These are phyloP conservation scores for Elaeis oleifera DNA, from an alignment of 202 grass and related monocot species.

Conservation along the genomic window DNA sequence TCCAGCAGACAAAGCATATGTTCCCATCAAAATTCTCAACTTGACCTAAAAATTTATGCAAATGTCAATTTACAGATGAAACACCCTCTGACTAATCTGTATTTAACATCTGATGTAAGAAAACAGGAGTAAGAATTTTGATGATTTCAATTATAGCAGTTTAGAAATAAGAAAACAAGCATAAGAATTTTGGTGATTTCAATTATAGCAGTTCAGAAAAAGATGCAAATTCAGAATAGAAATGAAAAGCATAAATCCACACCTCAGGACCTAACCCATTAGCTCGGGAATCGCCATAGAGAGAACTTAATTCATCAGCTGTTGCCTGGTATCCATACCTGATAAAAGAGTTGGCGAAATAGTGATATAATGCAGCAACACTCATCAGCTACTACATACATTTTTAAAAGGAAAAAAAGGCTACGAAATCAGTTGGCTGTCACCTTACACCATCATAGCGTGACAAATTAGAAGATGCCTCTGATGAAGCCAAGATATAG, in stretches of 20 bases:
- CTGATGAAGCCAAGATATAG: constrained; percentile 71
- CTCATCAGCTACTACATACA: no score
- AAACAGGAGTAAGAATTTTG: no score
- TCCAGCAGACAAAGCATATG: constrained; percentile 75
- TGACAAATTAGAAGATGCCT: constrained; percentile 96
- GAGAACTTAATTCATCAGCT: constrained; percentile 57
- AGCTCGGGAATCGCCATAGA: constrained; percentile 74
- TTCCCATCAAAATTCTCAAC: constrained; percentile 99
- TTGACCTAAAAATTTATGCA: constrained; percentile 50
- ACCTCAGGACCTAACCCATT: constrained; percentile 85
- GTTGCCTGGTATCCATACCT: constrained; percentile 67
- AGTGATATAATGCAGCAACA: not conserved
- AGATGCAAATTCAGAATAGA: not conserved
- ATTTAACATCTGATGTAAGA: no score
- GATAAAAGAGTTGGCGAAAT: constrained; percentile 21
- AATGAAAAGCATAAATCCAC: constrained; percentile 3
- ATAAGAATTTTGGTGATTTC: no score
- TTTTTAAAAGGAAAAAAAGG: not conserved
- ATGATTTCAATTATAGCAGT: no score
- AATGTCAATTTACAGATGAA: constrained; percentile 18
- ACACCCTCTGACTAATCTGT: not conserved
- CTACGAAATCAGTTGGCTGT: constrained; percentile 4
- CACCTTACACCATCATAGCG: constrained; percentile 98
- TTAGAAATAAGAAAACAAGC: no score
- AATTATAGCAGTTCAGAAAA: no score